These are phyloP conservation scores for Zoysia pacifica DNA, from an alignment of 176 grass and related monocot genomes.

Conservation along the genomic window DNA sequence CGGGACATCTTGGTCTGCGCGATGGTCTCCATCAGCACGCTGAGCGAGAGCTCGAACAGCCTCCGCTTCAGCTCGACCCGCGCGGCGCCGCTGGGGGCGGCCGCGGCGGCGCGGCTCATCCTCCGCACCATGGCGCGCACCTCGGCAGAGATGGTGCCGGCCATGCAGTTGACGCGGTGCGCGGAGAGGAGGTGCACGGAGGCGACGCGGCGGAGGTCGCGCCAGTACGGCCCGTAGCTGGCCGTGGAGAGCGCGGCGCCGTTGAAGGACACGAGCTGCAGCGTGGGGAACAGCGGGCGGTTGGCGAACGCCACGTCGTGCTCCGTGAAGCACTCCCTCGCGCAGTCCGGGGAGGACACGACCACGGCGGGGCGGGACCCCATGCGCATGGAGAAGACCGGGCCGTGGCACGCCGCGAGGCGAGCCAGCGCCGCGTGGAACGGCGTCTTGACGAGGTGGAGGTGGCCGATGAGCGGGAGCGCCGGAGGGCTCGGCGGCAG, in stretches of 20 bases:
- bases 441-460: constrained; percentile 49
- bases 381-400: constrained; percentile 51
- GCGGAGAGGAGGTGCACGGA: constrained; percentile 50
- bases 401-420: constrained; percentile 43
- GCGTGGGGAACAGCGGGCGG: constrained; percentile 45
- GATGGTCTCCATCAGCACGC: constrained; percentile 68
- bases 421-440: constrained; percentile 38
- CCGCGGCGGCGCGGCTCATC: constrained; percentile 28
- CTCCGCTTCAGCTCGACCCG: constrained; percentile 56
- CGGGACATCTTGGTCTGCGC: constrained; percentile 50
- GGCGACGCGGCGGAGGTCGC: constrained; percentile 63
- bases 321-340: constrained; percentile 58
- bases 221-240: constrained; percentile 58
- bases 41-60: constrained; percentile 61
- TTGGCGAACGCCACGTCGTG: constrained; percentile 66
- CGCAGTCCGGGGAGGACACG: constrained; percentile 42
- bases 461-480: constrained; percentile 46
- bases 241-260: constrained; percentile 36
- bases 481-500: constrained; percentile 43
- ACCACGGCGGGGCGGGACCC: constrained; percentile 51
- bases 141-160: constrained; percentile 40
- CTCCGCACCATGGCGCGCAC: constrained; percentile 42
- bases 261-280: constrained; percentile 33
- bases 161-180: constrained; percentile 37
- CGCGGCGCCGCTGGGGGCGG: neutral